These are phyloP conservation scores for Entomortierella lignicola DNA, from an alignment of 192 early-diverging fungal species.

Conservation along the genomic window DNA sequence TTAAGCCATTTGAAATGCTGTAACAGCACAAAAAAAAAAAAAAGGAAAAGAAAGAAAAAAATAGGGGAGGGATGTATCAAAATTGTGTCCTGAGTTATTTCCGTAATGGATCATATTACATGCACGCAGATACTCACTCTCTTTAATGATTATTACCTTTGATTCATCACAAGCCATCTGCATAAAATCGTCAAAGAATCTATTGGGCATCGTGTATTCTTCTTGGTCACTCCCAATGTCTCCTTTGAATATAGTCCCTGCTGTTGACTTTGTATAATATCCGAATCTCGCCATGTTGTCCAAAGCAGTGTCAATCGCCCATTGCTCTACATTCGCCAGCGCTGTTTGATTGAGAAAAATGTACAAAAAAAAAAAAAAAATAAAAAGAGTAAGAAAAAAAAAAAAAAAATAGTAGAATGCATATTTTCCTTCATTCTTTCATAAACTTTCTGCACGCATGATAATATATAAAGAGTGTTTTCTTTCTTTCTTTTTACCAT, in stretches of 20 bases:
- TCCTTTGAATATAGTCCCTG: constrained; percentile 33
- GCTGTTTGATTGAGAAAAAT: constrained; percentile 16
- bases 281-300: constrained; percentile 73
- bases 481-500: constrained; percentile 34
- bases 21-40: background rate
- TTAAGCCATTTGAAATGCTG: constrained; percentile 67
- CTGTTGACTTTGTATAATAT: constrained; percentile 33
- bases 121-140: too few relatives aligned
- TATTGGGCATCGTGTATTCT: constrained; percentile 50
- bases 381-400: too few relatives aligned
- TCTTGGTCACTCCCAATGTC: constrained; percentile 24
- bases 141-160: too few relatives aligned
- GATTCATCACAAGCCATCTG: constrained; percentile 74
- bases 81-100: too few relatives aligned
- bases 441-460: too few relatives aligned
- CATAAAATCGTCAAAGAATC: constrained; percentile 67
- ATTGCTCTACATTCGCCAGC: constrained; percentile 74
- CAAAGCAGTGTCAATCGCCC: constrained; percentile 76
- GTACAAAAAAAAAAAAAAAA: background rate
- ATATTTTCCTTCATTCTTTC: too few relatives aligned
- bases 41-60: background rate
- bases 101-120: too few relatives aligned
- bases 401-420: too few relatives aligned
- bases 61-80: too few relatives aligned
- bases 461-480: background rate